phyloP scores from a whole-genome alignment of 1,284 basidiomycete genomes.

The Austroboletus rostrupii region DNA sequence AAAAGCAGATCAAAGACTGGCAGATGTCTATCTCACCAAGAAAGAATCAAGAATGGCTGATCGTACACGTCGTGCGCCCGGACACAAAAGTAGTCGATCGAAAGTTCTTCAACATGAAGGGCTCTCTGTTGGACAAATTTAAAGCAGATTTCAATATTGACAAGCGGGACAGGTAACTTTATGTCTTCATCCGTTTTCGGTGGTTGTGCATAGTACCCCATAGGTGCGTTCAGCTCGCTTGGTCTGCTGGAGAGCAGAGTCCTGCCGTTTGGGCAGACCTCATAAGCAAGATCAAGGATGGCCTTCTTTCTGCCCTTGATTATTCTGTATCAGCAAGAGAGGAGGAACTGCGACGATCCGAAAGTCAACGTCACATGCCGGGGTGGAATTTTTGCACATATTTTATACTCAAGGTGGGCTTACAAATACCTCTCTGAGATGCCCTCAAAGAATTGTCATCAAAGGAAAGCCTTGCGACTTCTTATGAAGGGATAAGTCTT shows the following conservation, averaged over 20 bases:
- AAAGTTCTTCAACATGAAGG: conserved; percentile 77
- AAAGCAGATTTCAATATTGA: conserved; percentile 89
- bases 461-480: conserved; percentile 90
- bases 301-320: conserved; percentile 80
- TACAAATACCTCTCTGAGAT: not conserved
- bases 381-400: conserved; percentile 98
- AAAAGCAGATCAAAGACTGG: conserved; percentile 92
- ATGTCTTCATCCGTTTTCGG: conserved; percentile 15
- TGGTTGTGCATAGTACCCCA: conserved; percentile 15
- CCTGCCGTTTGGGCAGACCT: conserved; percentile 89
- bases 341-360: conserved; percentile 85
- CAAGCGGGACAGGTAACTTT: conserved; percentile 77
- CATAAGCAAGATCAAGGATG: conserved; percentile 86
- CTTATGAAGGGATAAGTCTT: conserved; percentile 88
- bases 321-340: conserved; percentile 72
- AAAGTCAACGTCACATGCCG: conserved; percentile 81
- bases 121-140: conserved; percentile 86
- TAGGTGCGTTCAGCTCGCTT: conserved; percentile 80
- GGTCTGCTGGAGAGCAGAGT: conserved; percentile 65
- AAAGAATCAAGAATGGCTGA: conserved; percentile 86
- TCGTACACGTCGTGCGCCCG: conserved; percentile 77
- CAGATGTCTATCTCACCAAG: conserved; percentile 62
- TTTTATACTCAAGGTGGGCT: conserved; percentile 83
- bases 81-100: conserved; percentile 57
- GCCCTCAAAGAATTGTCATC: not conserved